phyloP scores from a whole-genome alignment of 1,284 basidiomycete species.

The Ganoderma sinense region DNA sequence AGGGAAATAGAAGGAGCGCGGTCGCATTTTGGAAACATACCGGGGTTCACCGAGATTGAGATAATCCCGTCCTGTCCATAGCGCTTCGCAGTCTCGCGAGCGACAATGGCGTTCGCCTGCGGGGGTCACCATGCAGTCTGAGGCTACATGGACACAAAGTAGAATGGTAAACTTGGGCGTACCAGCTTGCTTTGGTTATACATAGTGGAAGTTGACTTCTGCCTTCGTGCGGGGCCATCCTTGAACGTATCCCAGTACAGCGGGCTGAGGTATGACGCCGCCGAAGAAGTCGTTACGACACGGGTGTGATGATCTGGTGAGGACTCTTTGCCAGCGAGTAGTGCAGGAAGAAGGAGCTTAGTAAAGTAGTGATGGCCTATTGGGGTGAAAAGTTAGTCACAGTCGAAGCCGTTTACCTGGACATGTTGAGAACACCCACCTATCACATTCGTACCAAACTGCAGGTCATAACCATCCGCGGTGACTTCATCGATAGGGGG shows the following conservation, averaged over 20 bases:
- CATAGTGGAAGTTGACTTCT: constrained; percentile 35
- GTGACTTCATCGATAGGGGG: constrained; percentile 46
- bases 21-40: constrained; percentile 23
- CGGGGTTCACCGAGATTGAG: constrained; percentile 47
- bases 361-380: constrained; percentile 48
- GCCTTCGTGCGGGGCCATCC: constrained; percentile 28
- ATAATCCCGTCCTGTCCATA: constrained; percentile 44
- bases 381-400: neutral
- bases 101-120: constrained; percentile 46
- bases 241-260: constrained; percentile 34
- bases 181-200: constrained; percentile 56
- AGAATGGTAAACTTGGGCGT: neutral
- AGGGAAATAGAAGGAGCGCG: neutral
- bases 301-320: constrained; percentile 47
- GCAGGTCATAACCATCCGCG: constrained; percentile 55
- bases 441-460: constrained; percentile 58
- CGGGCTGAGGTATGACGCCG: constrained; percentile 32
- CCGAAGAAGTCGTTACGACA: constrained; percentile 50
- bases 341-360: constrained; percentile 48
- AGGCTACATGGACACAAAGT: neutral
- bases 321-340: constrained; percentile 41
- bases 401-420: neutral
- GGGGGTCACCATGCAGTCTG: neutral
- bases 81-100: constrained; percentile 43
- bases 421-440: constrained; percentile 19